Evolutionary conservation across 108 stramenopile genomes (phyloP).

Genomic region (Pseudonitzschia multiseries): DNA sequence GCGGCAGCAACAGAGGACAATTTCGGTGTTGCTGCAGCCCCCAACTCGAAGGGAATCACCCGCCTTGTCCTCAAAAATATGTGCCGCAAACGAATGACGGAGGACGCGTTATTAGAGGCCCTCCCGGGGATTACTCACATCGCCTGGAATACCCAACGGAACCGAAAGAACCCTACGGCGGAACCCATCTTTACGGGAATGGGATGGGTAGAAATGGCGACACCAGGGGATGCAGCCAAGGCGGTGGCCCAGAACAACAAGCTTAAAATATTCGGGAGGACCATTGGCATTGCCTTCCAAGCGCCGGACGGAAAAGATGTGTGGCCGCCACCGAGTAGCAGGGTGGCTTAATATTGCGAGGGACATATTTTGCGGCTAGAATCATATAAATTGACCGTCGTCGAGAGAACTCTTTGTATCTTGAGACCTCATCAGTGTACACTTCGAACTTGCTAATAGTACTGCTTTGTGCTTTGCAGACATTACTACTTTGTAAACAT

Average conservation of each 20-base stretch:
- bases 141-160: constrained; percentile 46
- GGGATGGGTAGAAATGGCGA: constrained; percentile 68
- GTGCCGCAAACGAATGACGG: constrained; percentile 51
- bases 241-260: constrained; percentile 53
- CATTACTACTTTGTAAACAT: too few species aligned
- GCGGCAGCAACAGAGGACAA: not conserved
- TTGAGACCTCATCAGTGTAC: too few species aligned
- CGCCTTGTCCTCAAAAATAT: constrained; percentile 59
- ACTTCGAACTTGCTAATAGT: too few species aligned
- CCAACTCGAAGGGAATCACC: constrained; percentile 59
- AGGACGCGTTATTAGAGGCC: constrained; percentile 33
- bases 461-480: too few species aligned
- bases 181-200: constrained; percentile 43
- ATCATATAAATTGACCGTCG: too few species aligned
- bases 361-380: too few species aligned
- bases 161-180: constrained; percentile 18
- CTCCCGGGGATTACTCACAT: constrained; percentile 64
- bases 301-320: constrained; percentile 56
- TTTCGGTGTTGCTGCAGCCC: constrained; percentile 13
- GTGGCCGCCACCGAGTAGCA: constrained; percentile 71
- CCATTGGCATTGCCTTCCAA: constrained; percentile 49
- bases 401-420: too few species aligned
- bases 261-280: constrained; percentile 43
- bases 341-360: constrained; percentile 5
- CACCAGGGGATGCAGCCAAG: constrained; percentile 57